Evolutionary conservation across 257 asterid species (phyloP), one percentile per base, ranked within the genome.

Genomic region (Scutellaria barbata): DNA sequence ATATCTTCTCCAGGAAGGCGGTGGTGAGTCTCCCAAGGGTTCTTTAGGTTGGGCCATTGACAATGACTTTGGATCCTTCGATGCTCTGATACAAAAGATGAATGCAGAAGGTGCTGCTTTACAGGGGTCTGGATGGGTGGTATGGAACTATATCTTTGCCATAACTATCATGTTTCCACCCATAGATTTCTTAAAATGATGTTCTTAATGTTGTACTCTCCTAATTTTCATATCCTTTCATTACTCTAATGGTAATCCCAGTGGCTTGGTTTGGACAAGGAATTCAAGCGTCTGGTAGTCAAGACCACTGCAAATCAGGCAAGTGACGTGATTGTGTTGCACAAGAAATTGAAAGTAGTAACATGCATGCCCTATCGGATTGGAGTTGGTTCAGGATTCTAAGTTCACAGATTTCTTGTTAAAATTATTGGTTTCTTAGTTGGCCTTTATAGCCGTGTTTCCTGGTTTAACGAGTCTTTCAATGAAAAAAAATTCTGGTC

Each of bases 91-190:
- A 59, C 82, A 88, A 70, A 82, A 84, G 87, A 84, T 90, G 92
- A 88, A 83, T 72, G 90, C 94, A 54, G 97, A 90, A 67, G 97
- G 96, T 79, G 94, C 97, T 82, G 96, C 87, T 80, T 58, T 90
- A 53, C 97, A 90, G 81, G 97, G 97, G 53, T 90, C 97, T 25
- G 97, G 96, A 81, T 90, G 97, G 97, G 96, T 90, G 94, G 97
- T 90, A 81, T 63, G 86, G 69, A 37, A 69, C 10, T 59, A 14
- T 70, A 56, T 66, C 69, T 52, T 77, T 62, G 54, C 63, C 59
- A 20, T 52, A 30, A 46, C 18, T 7, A 20, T 66, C 51, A 17
- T 50, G 37, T 56, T 57, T 9, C 52, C 13, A 11, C 41, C 20
- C 18, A 40, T 57, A 12, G 16, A 41, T 69, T 4, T 30, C 47